Conservation (phyloP, 192 early-diverging fungal genomes). For the Entomortierella chlamydospora region DNA sequence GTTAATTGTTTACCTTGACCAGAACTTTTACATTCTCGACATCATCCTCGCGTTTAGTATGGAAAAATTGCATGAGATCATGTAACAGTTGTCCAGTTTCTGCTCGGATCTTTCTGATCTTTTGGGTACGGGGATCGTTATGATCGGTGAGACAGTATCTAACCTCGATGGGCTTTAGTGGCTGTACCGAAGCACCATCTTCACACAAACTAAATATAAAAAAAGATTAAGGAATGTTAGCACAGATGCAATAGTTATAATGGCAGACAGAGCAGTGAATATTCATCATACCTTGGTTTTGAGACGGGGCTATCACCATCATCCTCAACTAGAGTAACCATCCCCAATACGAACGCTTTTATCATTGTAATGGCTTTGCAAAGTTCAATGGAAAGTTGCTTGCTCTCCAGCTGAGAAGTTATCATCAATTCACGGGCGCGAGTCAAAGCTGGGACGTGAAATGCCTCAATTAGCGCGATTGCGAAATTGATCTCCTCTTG, state of each 20-base stretch:
- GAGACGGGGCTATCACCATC: slow-evolving; percentile 58
- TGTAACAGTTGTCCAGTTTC: slow-evolving; percentile 65
- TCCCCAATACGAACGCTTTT: slow-evolving; percentile 67
- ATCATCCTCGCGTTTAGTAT: slow-evolving; percentile 73
- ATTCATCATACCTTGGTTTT: slow-evolving; percentile 37
- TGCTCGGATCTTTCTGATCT: slow-evolving; percentile 62
- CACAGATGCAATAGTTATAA: not conserved
- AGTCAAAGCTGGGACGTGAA: slow-evolving; percentile 58
- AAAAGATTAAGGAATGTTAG: not conserved
- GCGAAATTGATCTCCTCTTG: slow-evolving; percentile 75
- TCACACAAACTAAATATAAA: slow-evolving; percentile 39
- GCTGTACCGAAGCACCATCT: slow-evolving; percentile 50
- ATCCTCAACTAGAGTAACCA: slow-evolving; percentile 62
- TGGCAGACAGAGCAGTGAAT: not conserved
- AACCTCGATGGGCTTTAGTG: slow-evolving; percentile 58
- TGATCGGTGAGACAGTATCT: slow-evolving; percentile 78
- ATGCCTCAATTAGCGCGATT: slow-evolving; percentile 67
- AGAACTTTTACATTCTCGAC: slow-evolving; percentile 79
- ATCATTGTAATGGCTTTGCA: slow-evolving; percentile 61
- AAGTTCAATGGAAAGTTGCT: slow-evolving; percentile 61
- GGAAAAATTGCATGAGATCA: slow-evolving; percentile 63
- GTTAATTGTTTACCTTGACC: slow-evolving; percentile 59
- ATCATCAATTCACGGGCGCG: slow-evolving; percentile 59
- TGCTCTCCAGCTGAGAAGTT: slow-evolving; percentile 43
- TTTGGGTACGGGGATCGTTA: slow-evolving; percentile 61